Base-by-base conservation (phyloP, 192 early-diverging fungal species). In the Coemansia sp. region DNA sequence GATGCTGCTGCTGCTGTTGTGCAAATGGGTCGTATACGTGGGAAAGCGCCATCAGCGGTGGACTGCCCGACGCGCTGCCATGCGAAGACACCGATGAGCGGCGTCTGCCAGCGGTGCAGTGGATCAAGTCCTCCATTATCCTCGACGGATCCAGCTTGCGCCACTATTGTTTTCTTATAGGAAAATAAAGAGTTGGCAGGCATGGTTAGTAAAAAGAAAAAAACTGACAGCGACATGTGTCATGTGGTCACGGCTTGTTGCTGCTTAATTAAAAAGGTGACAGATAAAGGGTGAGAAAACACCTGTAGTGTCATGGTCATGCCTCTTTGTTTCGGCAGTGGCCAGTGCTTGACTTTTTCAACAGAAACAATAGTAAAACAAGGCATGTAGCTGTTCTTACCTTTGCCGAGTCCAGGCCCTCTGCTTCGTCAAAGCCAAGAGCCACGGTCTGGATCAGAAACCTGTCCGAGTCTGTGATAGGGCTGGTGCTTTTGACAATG, bases 401-500 rank as follows among this genome's bases (percentile, higher is more conserved):
- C 83, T 79, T 84, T 67, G 83, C 49, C 28, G 85, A 75, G 59
- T 80, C 72, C 28, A 86, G 71, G 45, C 60, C 60, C 48, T 63
- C 62, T 8, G 80, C 75, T 30, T 86, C 85, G 11, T 82, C 74
- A 25, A 72, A 42, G 17, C 68, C 68, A 54, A 87, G 62, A 20
- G 72, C 69, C 50, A 87, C 74, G 29, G 81, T 87, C 66, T 87
- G 85, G 49, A 87, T 80, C 11, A 87, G 77, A 63, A 87, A 87
- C 68, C 82, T 67, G 62, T 87, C 85, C 11, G 61, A 73, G 40
- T 71, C 71, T 20, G 75, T 76, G 22, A 87, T 80, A 17, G 69
- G 67, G 32, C 60, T 58, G 10, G 77, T 77, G 70, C 82, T 82
- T 68, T 73, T 81, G 55, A 82, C 85, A 28, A 82, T 67, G 5